Percentiles rank a stretch among this genome's conserved stretches.
Conservation (phyloP, 108 stramenopile genomes). For the Stephanodiscus minutulus region DNA sequence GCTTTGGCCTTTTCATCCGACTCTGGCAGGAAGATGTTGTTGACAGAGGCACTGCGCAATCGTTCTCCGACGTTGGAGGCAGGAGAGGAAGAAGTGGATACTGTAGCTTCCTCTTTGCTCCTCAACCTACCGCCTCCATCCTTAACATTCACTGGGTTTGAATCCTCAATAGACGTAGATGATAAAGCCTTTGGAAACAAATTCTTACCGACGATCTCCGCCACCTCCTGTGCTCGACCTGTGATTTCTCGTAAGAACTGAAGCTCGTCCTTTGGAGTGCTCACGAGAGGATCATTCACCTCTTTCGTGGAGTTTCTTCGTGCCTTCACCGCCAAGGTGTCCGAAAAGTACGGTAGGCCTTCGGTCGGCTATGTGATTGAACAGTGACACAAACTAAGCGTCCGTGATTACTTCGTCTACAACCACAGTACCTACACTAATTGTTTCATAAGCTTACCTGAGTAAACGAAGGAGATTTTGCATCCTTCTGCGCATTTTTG, state of each 20-base stretch:
- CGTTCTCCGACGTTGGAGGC: background rate
- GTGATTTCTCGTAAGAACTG: slow-evolving; percentile 12
- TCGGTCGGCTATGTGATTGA: slow-evolving; percentile 1
- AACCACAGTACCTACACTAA: background rate
- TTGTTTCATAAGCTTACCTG: slow-evolving; percentile 6
- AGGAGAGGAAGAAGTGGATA: background rate
- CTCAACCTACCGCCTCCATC: background rate
- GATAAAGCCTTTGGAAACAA: background rate
- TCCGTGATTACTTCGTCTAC: background rate
- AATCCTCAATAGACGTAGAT: background rate
- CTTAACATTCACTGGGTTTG: background rate
- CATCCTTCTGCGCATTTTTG: slow-evolving; percentile 18
- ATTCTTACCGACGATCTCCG: background rate
- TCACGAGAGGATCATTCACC: background rate
- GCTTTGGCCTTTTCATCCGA: background rate
- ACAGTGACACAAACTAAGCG: background rate
- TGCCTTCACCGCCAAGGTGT: background rate
- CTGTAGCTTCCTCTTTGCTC: background rate
- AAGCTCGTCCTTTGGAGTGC: slow-evolving; percentile 14
- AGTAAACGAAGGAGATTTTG: background rate
- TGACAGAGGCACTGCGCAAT: slow-evolving; percentile 3
- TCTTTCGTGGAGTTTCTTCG: slow-evolving; percentile 1
- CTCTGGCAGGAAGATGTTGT: background rate
- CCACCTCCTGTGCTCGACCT: background rate
- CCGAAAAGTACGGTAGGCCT: slow-evolving; percentile 10